Conservation (phyloP, 345 rosid species). For the Euphorbia tirucalli region DNA sequence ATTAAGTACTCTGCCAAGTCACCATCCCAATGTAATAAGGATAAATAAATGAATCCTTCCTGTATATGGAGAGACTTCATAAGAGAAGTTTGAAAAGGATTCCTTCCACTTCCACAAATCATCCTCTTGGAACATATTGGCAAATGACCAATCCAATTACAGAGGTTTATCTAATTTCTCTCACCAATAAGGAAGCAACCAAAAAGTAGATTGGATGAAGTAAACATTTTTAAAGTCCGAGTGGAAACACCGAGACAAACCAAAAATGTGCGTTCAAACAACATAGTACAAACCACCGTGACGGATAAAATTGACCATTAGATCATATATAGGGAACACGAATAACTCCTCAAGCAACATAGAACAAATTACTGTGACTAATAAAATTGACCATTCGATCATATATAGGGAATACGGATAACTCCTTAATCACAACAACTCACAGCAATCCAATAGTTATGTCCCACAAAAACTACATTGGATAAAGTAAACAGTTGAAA, state of each 20-base stretch:
- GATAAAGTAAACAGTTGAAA: not conserved
- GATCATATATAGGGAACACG: not conserved
- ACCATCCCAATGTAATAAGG: not conserved
- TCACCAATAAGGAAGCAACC: not conserved
- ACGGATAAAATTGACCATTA: not conserved
- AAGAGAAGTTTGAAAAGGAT: constrained; percentile 3
- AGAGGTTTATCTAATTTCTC: not conserved
- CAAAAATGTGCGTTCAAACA: not conserved
- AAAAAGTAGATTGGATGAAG: not conserved
- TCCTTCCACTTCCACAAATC: not conserved
- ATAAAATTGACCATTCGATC: not conserved
- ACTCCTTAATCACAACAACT: not conserved
- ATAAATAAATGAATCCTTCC: not conserved
- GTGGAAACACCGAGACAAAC: not conserved
- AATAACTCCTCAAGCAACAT: not conserved
- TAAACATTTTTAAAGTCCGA: not conserved
- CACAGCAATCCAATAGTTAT: not conserved
- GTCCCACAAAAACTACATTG: not conserved
- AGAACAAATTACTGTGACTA: not conserved
- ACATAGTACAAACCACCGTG: not conserved
- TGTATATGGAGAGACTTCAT: not conserved
- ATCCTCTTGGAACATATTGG: not conserved
- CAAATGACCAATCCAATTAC: not conserved
- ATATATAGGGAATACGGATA: not conserved
- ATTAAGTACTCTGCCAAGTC: too few relatives aligned